Evolutionary conservation across 495 filamentous ascomycete species (phyloP).

Genomic region (Corynascus novoguineensis): DNA sequence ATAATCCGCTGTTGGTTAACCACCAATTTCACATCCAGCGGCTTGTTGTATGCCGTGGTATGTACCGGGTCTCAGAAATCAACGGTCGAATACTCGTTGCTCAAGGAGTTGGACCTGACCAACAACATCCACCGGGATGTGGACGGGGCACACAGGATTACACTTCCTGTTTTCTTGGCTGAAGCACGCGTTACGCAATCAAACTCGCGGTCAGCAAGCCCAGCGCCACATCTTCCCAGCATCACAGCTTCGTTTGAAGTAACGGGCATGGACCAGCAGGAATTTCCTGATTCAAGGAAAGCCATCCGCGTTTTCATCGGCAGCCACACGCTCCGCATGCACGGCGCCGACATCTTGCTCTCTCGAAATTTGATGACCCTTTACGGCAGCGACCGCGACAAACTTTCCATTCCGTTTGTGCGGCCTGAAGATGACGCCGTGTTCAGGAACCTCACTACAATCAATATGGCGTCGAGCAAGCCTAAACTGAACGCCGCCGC

Average conservation of each 20-base stretch:
- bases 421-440: conserved; percentile 80
- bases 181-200: conserved; percentile 79
- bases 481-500: conserved; percentile 47
- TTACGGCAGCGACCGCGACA: conserved; percentile 79
- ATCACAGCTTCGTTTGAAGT: conserved; percentile 75
- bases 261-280: conserved; percentile 44
- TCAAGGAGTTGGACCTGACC: conserved; percentile 64
- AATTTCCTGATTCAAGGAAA: conserved; percentile 43
- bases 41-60: conserved; percentile 82
- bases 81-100: conserved; percentile 62
- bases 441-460: conserved; percentile 70
- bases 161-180: conserved; percentile 77
- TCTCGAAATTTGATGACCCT: conserved; percentile 84
- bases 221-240: conserved; percentile 71
- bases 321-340: conserved; percentile 77
- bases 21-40: conserved; percentile 75
- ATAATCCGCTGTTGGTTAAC: conserved; percentile 96
- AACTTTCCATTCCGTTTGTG: conserved; percentile 87
- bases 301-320: conserved; percentile 77
- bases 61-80: conserved; percentile 91
- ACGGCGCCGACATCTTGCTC: conserved; percentile 87
- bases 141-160: conserved; percentile 60
- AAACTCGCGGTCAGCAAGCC: conserved; percentile 66
- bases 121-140: conserved; percentile 58
- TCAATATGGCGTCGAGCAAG: conserved; percentile 44